Evolutionary conservation across 2,329 filamentous ascomycete species (phyloP).

Genomic region (Talaromyces sp.): DNA sequence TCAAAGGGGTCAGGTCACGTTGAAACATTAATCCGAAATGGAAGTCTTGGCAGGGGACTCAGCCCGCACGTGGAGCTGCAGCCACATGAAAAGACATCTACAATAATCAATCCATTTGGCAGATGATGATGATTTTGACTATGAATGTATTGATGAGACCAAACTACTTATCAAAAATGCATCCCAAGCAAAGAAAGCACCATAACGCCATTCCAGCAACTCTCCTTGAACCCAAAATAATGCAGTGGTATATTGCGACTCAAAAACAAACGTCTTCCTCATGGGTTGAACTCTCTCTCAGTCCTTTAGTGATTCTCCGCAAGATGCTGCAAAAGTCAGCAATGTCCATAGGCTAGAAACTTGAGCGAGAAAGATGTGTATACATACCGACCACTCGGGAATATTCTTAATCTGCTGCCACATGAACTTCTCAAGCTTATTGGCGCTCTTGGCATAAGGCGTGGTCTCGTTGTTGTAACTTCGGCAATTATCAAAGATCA

Average conservation of each 20-base stretch:
- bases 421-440: slow-evolving; percentile 91
- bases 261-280: neutral
- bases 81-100: neutral
- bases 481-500: slow-evolving; percentile 92
- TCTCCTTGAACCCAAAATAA: neutral
- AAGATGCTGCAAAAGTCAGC: slow-evolving; percentile 32
- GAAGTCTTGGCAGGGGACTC: slow-evolving; percentile 5
- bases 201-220: neutral
- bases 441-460: slow-evolving; percentile 90
- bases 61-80: slow-evolving; percentile 2
- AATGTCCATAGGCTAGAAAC: neutral
- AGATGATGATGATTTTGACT: too few species aligned
- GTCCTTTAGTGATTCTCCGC: slow-evolving; percentile 23
- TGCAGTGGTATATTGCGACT: slow-evolving; percentile 2
- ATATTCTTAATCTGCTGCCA: slow-evolving; percentile 87
- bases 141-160: neutral
- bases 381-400: slow-evolving; percentile 75
- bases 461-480: slow-evolving; percentile 96
- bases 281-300: neutral
- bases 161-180: neutral
- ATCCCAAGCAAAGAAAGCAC: neutral
- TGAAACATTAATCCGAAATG: slow-evolving; percentile 14
- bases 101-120: too few species aligned
- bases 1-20: slow-evolving; percentile 7
- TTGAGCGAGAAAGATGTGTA: neutral